Conservation (phyloP, 2,329 filamentous ascomycete genomes). For the Delphinella strobiligena region DNA sequence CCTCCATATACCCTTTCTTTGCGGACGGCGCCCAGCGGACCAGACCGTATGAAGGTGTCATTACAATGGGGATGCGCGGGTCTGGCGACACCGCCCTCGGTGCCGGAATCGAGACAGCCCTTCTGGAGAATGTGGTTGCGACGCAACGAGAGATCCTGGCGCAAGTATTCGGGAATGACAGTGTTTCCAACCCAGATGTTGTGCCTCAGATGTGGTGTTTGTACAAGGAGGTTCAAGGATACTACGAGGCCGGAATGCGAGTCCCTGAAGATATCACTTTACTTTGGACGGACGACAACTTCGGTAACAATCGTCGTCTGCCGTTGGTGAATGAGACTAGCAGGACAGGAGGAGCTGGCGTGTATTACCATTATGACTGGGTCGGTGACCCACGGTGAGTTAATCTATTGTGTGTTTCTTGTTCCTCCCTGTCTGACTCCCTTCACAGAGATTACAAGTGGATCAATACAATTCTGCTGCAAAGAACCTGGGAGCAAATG, state of each 20-base stretch:
- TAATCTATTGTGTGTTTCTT: constrained; percentile 31
- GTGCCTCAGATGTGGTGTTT: constrained; percentile 62
- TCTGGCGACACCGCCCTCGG: constrained; percentile 53
- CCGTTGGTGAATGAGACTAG: constrained; percentile 47
- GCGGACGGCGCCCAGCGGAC: constrained; percentile 53
- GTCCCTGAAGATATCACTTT: constrained; percentile 56
- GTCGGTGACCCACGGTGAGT: constrained; percentile 45
- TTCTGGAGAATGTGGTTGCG: constrained; percentile 49
- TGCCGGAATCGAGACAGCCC: constrained; percentile 42
- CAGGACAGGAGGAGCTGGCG: constrained; percentile 50
- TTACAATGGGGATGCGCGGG: constrained; percentile 59
- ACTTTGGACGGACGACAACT: constrained; percentile 60
- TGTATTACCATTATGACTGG: constrained; percentile 56
- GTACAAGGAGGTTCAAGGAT: constrained; percentile 63
- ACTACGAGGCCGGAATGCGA: constrained; percentile 51
- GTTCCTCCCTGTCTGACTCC: constrained; percentile 11
- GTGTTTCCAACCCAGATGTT: constrained; percentile 33
- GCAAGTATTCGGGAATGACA: constrained; percentile 41
- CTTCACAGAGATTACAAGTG: constrained; percentile 34
- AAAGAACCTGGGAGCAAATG: constrained; percentile 56
- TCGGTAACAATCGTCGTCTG: constrained; percentile 50
- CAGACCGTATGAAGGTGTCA: constrained; percentile 53
- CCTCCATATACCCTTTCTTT: constrained; percentile 57
- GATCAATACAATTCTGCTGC: constrained; percentile 55
- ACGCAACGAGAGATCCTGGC: constrained; percentile 48